Conservation (phyloP, 2,329 filamentous ascomycete species). For the Paraphaeosphaeria sporulosa region DNA sequence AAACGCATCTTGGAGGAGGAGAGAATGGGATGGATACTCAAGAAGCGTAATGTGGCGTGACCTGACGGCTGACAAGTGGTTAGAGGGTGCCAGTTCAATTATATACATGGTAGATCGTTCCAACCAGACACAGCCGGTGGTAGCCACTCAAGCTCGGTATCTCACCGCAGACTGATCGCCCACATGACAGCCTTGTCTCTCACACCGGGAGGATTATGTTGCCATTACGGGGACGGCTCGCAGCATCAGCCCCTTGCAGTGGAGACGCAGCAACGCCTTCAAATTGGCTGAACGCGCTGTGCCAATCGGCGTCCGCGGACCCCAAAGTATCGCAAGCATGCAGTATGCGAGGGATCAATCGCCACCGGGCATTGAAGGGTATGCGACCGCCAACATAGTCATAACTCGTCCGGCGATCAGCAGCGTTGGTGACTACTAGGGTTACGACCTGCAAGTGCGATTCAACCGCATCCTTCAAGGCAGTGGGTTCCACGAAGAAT, state of each 20-base stretch:
- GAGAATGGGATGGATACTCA: not conserved
- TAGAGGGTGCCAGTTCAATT: not conserved
- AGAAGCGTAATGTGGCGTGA: not conserved
- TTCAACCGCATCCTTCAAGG: not conserved
- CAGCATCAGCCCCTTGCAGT: not conserved
- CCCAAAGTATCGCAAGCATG: not conserved
- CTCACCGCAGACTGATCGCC: not conserved
- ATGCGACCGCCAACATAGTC: not conserved
- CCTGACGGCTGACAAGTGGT: not conserved
- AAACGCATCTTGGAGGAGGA: constrained; percentile 7
- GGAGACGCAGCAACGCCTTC: not conserved
- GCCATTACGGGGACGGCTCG: not conserved
- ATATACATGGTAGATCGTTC: not conserved
- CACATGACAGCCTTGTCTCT: not conserved
- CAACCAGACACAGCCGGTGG: not conserved
- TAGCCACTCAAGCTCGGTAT: not conserved
- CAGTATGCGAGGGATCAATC: not conserved
- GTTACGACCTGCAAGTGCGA: not conserved
- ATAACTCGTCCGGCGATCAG: not conserved
- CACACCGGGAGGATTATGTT: not conserved
- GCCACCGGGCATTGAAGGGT: not conserved
- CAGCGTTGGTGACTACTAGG: not conserved
- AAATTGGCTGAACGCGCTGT: not conserved
- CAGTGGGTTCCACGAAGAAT: not conserved
- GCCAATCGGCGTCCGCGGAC: not conserved